Percentiles rank a stretch among this genome's conserved stretches.
Evolutionary conservation across 2,329 filamentous ascomycete species (phyloP).

Genomic region (Aureobasidium namibiae): DNA sequence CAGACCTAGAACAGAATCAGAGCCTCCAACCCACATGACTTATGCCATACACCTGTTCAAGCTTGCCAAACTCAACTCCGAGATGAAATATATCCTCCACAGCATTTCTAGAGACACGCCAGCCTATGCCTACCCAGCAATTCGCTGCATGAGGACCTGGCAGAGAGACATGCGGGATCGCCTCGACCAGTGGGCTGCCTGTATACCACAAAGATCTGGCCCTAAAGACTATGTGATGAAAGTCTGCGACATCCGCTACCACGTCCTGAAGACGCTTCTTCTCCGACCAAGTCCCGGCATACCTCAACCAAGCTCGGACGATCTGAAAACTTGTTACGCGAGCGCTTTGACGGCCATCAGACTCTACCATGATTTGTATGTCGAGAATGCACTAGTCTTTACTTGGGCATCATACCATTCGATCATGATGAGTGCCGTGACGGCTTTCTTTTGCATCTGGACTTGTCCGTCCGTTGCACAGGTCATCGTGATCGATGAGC

Average conservation of each 20-base stretch:
- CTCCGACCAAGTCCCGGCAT: conserved; percentile 1
- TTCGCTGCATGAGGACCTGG: conserved; percentile 5
- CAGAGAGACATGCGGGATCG: not conserved
- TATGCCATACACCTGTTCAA: conserved; percentile 4
- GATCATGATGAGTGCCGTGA: conserved; percentile 5
- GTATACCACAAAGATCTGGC: not conserved
- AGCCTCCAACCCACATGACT: not conserved
- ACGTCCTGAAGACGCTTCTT: conserved; percentile 2
- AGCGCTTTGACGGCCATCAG: not conserved
- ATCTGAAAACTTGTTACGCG: not conserved
- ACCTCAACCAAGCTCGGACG: not conserved
- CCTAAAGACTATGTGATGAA: not conserved
- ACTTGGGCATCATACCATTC: conserved; percentile 2
- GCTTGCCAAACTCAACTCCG: conserved; percentile 2
- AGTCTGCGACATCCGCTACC: not conserved
- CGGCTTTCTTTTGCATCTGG: conserved; percentile 2
- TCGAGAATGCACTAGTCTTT: not conserved
- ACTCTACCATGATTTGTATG: not conserved
- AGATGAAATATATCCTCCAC: conserved; percentile 8
- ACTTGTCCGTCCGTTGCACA: not conserved
- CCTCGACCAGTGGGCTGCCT: not conserved
- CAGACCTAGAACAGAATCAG: not conserved
- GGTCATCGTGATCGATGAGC: not conserved
- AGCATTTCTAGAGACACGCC: not conserved
- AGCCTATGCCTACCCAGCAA: not conserved